These are phyloP conservation scores for Candida frijolesensis DNA, from an alignment of 1,139 yeast genomes.

Conservation along the genomic window DNA sequence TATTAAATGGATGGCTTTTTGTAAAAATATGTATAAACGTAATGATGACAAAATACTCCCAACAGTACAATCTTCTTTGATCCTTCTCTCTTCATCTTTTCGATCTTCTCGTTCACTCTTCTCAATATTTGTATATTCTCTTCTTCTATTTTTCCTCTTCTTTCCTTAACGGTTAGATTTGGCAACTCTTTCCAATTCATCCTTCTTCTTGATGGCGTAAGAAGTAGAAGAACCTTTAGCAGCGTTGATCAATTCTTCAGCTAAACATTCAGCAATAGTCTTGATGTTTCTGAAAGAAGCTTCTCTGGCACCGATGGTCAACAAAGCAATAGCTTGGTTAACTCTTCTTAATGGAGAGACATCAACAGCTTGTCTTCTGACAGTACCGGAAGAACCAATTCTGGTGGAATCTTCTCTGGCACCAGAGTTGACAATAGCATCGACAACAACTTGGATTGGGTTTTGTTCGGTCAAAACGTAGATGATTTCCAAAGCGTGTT, in stretches of 20 bases:
- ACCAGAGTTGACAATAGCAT: conserved; percentile 99
- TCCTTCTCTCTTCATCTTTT: conserved; percentile 3
- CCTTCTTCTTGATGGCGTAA: conserved; percentile 99
- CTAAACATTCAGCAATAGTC: conserved; percentile 99
- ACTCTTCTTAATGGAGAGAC: conserved; percentile 99
- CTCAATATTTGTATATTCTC: neutral
- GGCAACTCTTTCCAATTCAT: conserved; percentile 99
- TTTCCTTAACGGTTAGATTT: conserved; percentile 95
- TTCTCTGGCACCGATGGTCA: conserved; percentile 99
- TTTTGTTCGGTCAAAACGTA: conserved; percentile 97
- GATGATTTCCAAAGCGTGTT: conserved; percentile 98
- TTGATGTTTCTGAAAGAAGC: conserved; percentile 99
- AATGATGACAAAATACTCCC: conserved; percentile 7
- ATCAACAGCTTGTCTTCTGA: conserved; percentile 99
- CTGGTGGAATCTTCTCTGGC: conserved; percentile 99
- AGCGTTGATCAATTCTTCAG: conserved; percentile 99
- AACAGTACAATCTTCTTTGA: conserved; percentile 1
- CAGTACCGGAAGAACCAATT: conserved; percentile 99
- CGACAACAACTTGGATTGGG: conserved; percentile 99
- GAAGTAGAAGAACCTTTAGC: conserved; percentile 99
- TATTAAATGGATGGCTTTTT: conserved; percentile 7
- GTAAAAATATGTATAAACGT: conserved; percentile 9
- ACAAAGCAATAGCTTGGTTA: conserved; percentile 97
- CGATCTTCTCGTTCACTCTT: neutral
- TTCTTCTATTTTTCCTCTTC: conserved; percentile 1